A percentile compares a stretch with the other conserved stretches of the same genome.
Conservation (phyloP, 495 filamentous ascomycete species). For the Echria macrotheca region DNA sequence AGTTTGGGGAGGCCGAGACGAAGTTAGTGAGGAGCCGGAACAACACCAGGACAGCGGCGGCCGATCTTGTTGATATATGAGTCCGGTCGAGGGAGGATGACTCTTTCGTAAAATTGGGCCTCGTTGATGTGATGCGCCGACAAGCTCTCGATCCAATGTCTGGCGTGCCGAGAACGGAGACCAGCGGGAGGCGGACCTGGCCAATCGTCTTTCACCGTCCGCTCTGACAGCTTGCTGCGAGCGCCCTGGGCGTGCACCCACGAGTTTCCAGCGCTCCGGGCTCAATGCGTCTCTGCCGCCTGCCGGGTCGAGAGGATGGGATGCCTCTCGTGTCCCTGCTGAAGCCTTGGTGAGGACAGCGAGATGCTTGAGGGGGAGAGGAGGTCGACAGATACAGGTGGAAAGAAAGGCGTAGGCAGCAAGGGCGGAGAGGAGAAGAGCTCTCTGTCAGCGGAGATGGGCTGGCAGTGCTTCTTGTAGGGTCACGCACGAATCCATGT, state of each 20-base stretch:
- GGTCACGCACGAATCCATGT: conserved; percentile 14
- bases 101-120: conserved; percentile 14
- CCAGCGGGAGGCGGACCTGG: conserved; percentile 14
- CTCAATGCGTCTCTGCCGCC: background rate
- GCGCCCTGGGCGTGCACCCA: background rate
- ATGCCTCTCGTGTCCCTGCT: too few relatives aligned
- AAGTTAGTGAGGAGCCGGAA: too few relatives aligned
- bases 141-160: conserved; percentile 9
- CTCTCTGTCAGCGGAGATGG: conserved; percentile 8
- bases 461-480: conserved; percentile 14
- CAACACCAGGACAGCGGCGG: too few relatives aligned
- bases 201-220: conserved; percentile 35
- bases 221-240: background rate
- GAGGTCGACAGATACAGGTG: background rate
- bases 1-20: too few relatives aligned
- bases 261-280: background rate
- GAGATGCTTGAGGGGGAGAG: too few relatives aligned
- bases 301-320: background rate
- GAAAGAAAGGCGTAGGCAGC: background rate
- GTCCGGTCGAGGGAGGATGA: too few relatives aligned
- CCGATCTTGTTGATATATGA: too few relatives aligned
- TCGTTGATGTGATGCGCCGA: conserved; percentile 1
- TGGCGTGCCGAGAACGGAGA: conserved; percentile 33
- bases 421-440: background rate
- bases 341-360: too few relatives aligned